These are phyloP conservation scores for Chaetomium tenue DNA, from an alignment of 495 filamentous ascomycete genomes.

Conservation along the genomic window DNA sequence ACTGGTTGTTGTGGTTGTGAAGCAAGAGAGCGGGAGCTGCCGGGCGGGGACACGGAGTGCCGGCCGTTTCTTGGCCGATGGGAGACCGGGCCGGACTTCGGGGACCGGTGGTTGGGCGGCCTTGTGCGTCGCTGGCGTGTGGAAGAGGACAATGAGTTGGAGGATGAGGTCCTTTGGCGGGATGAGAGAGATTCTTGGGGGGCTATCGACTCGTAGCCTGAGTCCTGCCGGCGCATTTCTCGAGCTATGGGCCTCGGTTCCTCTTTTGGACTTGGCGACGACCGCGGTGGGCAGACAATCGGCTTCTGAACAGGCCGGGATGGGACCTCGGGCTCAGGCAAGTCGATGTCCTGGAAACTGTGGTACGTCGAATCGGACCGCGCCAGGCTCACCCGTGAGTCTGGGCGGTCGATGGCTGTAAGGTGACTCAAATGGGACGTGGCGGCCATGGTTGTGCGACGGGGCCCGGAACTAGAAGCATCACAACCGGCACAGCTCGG, in stretches of 20 bases:
- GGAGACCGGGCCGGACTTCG: conserved; percentile 35
- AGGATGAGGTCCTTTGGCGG: conserved; percentile 24
- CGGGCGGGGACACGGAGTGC: conserved; percentile 31
- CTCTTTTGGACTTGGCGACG: conserved; percentile 14
- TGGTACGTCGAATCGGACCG: conserved; percentile 48
- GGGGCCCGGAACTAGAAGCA: conserved; percentile 18
- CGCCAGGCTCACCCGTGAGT: conserved; percentile 43
- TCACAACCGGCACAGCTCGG: conserved; percentile 22
- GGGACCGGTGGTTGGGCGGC: conserved; percentile 36
- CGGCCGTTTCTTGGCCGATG: conserved; percentile 29
- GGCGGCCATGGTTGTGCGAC: conserved; percentile 19
- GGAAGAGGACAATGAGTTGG: conserved; percentile 30
- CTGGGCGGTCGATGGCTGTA: conserved; percentile 38
- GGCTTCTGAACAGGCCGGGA: conserved; percentile 18
- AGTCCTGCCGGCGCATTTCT: conserved; percentile 50
- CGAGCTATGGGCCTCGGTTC: conserved; percentile 23
- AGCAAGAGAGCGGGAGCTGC: conserved; percentile 23
- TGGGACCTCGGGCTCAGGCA: conserved; percentile 32
- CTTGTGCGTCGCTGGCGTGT: conserved; percentile 37
- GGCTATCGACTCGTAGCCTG: conserved; percentile 49
- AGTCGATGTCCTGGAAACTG: conserved; percentile 47
- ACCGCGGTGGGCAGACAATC: conserved; percentile 12
- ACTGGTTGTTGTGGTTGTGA: conserved; percentile 31
- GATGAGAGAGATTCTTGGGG: conserved; percentile 32
- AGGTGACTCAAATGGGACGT: conserved; percentile 37